Conservation (phyloP, 306 rosid species). For the Leucaena leucocephala region DNA sequence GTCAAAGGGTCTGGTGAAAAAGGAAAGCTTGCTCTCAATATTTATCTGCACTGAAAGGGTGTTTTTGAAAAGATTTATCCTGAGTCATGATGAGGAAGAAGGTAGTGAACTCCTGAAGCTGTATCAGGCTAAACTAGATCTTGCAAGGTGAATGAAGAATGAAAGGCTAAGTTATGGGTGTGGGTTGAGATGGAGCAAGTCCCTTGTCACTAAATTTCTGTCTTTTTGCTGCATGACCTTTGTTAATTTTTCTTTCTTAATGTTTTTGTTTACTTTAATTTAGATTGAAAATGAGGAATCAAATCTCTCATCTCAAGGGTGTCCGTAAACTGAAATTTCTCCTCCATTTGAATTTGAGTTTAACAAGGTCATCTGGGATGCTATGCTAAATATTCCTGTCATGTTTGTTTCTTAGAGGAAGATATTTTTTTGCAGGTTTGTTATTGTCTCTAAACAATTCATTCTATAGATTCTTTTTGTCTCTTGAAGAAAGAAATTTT, state of each 20-base stretch:
- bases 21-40: not conserved
- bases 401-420: not conserved
- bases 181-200: not conserved
- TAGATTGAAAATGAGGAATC: not conserved
- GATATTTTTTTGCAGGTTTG: not conserved
- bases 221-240: not conserved
- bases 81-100: constrained; percentile 2
- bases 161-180: not conserved
- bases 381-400: not conserved
- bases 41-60: not conserved
- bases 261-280: not conserved
- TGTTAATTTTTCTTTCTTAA: not conserved
- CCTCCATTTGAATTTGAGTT: not conserved
- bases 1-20: not conserved
- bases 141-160: not conserved
- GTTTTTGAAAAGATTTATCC: constrained; percentile 31
- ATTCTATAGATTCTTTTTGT: too few relatives aligned
- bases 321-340: not conserved
- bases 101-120: constrained; percentile 14
- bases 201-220: not conserved
- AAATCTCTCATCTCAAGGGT: not conserved
- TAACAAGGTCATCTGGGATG: not conserved
- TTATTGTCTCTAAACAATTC: too few relatives aligned
- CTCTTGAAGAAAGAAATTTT: not conserved
- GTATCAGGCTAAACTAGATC: constrained; percentile 3